Evolutionary conservation across 768 basidiomycete species (phyloP).

Genomic region (Russula olivacea): DNA sequence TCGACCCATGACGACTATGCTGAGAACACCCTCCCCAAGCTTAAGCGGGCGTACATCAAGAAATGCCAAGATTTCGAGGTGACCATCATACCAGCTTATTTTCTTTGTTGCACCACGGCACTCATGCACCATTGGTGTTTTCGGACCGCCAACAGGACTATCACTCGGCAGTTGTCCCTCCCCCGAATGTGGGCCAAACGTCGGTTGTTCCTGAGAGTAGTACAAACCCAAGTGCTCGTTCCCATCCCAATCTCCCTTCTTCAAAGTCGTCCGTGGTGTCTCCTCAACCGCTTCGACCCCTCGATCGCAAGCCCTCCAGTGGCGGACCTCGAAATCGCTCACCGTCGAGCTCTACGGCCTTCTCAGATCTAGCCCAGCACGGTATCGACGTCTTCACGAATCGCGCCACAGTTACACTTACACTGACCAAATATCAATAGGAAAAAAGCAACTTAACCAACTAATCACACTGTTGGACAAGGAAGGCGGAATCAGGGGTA

Average conservation of each 20-base stretch:
- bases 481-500: slow-evolving; percentile 47
- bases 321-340: slow-evolving; percentile 63
- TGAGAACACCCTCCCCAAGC: slow-evolving; percentile 69
- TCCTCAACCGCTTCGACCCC: slow-evolving; percentile 68
- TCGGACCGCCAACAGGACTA: slow-evolving; percentile 48
- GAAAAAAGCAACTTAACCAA: slow-evolving; percentile 82
- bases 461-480: slow-evolving; percentile 83
- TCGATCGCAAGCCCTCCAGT: slow-evolving; percentile 68
- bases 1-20: slow-evolving; percentile 74
- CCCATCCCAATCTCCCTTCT: slow-evolving; percentile 42
- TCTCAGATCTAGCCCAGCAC: slow-evolving; percentile 85
- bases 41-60: slow-evolving; percentile 74
- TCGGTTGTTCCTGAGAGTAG: slow-evolving; percentile 30
- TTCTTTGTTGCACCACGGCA: not conserved
- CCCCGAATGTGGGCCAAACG: slow-evolving; percentile 33
- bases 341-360: slow-evolving; percentile 73
- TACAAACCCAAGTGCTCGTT: slow-evolving; percentile 38
- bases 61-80: slow-evolving; percentile 90
- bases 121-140: not conserved
- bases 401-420: not conserved
- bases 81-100: slow-evolving; percentile 6
- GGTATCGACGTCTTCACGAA: slow-evolving; percentile 35
- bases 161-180: slow-evolving; percentile 44
- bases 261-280: slow-evolving; percentile 54
- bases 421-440: slow-evolving; percentile 32